Evolutionary conservation across 1,284 basidiomycete species (phyloP), one percentile per base, ranked within the genome.

Genomic region (Cutaneotrichosporon cavernicola): DNA sequence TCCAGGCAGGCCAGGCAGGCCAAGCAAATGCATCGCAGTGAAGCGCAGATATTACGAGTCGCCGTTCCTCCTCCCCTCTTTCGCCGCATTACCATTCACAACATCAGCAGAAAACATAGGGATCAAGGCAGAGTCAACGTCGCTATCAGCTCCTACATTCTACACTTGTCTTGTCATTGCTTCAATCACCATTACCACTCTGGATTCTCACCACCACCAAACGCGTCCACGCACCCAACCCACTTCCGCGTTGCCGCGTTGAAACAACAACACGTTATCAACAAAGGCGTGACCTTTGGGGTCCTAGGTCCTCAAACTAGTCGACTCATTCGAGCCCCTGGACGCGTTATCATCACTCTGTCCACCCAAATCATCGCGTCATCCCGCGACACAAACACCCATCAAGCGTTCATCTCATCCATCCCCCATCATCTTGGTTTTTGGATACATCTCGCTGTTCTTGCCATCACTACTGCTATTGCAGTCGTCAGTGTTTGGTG

Each of bases 301-400:
- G 30, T n/a, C 32, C 31, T 18, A n/a, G 11, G 11, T 50, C 49
- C 16, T 22, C 8, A 7, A 21, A 18, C 50, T 26, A 51, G 21
- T 34, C 30, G 14, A 32, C 14, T n/a, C 32, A n/a, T 16, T 18
- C 21, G 22, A 5, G 21, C 55, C 36, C 55, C 34, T 38, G 6
- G 31, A 16, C 34, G 55, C 55, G 55, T 56, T 56, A 56, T 56
- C 55, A 38, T 56, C 30, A 53, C 51, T 34, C 51, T 4, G 31
- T 18, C 18, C 18, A 18, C 18, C 18, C 34, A 32, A 21, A 10
- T 32, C 55, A 40, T 56, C 55, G 55, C 55, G 55, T 56, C 55
- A 56, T 56, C 36, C 55, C 11, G 11, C 55, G 55, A n/a, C 32
- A 56, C 55, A 36, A 56, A 56, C 55, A 53, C 26, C 7, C 43